These are phyloP conservation scores for Neofusicoccum laricinum DNA, from an alignment of 2,329 filamentous ascomycete genomes.

Conservation along the genomic window DNA sequence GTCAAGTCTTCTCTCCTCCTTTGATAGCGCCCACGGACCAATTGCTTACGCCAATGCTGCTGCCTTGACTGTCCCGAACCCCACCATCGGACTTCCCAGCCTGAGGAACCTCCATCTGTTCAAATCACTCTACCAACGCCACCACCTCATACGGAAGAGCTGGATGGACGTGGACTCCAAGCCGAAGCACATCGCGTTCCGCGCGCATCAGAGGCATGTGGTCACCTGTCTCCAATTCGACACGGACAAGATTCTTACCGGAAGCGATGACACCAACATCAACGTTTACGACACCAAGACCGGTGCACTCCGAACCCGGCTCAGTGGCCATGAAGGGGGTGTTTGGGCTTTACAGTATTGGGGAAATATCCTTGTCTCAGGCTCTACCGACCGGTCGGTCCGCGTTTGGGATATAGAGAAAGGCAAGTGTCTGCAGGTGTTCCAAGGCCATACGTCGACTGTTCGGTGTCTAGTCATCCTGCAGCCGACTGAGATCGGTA, in stretches of 20 bases:
- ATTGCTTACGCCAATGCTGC: constrained; percentile 84
- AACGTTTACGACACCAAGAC: constrained; percentile 98
- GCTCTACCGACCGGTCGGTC: constrained; percentile 94
- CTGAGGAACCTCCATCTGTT: constrained; percentile 85
- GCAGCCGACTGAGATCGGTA: constrained; percentile 77
- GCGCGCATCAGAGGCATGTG: constrained; percentile 93
- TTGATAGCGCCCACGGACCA: constrained; percentile 69
- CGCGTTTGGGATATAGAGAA: constrained; percentile 98
- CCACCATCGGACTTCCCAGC: constrained; percentile 72
- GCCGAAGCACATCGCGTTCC: constrained; percentile 89
- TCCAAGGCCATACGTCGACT: constrained; percentile 96
- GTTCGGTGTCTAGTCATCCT: constrained; percentile 94
- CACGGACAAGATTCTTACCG: constrained; percentile 95
- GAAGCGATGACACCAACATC: constrained; percentile 95
- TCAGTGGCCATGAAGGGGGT: constrained; percentile 92
- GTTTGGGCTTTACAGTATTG: constrained; percentile 98
- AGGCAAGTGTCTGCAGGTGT: constrained; percentile 88
- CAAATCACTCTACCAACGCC: constrained; percentile 92
- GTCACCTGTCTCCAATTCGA: constrained; percentile 98
- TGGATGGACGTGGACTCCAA: constrained; percentile 85
- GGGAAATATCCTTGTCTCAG: constrained; percentile 90
- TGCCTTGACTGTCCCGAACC: constrained; percentile 76
- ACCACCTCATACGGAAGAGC: constrained; percentile 83
- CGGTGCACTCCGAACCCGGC: constrained; percentile 74
- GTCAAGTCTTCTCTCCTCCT: constrained; percentile 46